Percentiles rank a stretch among this genome's conserved stretches.
phyloP scores from a whole-genome alignment of 345 rosid species.

The Linum usitatissimum region DNA sequence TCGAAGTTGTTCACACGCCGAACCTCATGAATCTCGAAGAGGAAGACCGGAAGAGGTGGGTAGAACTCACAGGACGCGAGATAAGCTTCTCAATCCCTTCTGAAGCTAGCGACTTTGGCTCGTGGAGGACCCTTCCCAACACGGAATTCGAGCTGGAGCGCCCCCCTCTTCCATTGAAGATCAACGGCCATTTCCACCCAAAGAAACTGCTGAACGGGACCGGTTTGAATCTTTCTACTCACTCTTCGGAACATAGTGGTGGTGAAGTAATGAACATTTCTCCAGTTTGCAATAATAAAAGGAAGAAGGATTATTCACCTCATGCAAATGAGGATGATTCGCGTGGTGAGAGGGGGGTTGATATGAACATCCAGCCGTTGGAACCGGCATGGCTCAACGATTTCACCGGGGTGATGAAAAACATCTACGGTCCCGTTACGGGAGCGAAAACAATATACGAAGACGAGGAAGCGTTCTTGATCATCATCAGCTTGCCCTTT shows the following conservation, averaged over 20 bases:
- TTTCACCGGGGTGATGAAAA: constrained; percentile 22
- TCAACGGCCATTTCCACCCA: constrained; percentile 3
- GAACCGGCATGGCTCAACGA: constrained; percentile 19
- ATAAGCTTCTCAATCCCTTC: constrained; percentile 14
- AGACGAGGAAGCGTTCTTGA: constrained; percentile 18
- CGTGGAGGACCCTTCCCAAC: constrained; percentile 22
- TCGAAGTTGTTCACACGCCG: constrained; percentile 20
- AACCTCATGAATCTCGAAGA: constrained; percentile 21
- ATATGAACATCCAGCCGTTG: constrained; percentile 12
- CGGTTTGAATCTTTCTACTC: constrained; percentile 21
- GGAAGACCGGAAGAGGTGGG: constrained; percentile 20
- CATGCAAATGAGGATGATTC: constrained; percentile 19
- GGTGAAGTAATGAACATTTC: constrained; percentile 17
- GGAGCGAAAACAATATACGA: constrained; percentile 22
- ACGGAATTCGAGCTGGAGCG: constrained; percentile 25
- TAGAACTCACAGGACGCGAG: constrained; percentile 22
- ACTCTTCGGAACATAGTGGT: constrained; percentile 8
- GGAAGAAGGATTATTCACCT: constrained; percentile 20
- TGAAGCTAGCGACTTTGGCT: constrained; percentile 17
- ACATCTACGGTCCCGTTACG: constrained; percentile 19
- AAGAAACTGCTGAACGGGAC: constrained; percentile 23
- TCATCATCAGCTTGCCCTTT: constrained; percentile 21
- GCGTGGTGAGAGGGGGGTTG: constrained; percentile 12
- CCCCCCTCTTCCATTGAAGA: constrained; percentile 14
- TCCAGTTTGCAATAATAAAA: constrained; percentile 16